A percentile compares a stretch with the other conserved stretches of the same genome.
These are phyloP conservation scores for Teratosphaeria epicoccoides DNA, from an alignment of 2,329 filamentous ascomycete species.

Conservation along the genomic window DNA sequence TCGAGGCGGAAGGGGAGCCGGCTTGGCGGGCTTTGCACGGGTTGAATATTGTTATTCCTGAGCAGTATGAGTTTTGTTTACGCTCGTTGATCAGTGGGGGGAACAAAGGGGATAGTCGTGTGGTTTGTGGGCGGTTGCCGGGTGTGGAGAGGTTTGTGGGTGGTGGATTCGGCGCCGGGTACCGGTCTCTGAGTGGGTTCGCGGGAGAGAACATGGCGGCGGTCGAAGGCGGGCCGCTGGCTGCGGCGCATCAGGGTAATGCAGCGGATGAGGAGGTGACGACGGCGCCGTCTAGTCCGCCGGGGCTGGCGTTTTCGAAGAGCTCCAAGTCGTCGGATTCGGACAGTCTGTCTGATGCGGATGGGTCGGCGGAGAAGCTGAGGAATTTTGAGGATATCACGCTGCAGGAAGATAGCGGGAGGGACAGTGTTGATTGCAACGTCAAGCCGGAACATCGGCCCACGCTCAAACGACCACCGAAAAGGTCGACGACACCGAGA, in stretches of 20 bases:
- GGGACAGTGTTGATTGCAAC: slow-evolving; percentile 36
- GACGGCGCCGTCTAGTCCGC: slow-evolving; percentile 9
- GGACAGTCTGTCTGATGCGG: slow-evolving; percentile 51
- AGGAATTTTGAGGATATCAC: slow-evolving; percentile 90
- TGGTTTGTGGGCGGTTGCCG: slow-evolving; percentile 10
- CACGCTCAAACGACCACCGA: slow-evolving; percentile 12
- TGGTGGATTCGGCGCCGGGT: slow-evolving; percentile 3
- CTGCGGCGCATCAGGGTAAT: not conserved
- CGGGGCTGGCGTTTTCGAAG: slow-evolving; percentile 36
- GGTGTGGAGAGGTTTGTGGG: slow-evolving; percentile 1
- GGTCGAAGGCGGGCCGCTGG: not conserved
- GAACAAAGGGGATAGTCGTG: slow-evolving; percentile 1
- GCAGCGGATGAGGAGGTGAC: slow-evolving; percentile 1
- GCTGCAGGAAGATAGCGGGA: slow-evolving; percentile 48
- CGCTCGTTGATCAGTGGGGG: slow-evolving; percentile 9
- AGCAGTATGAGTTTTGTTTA: slow-evolving; percentile 14
- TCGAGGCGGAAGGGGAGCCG: too few species aligned
- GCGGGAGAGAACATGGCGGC: slow-evolving; percentile 1
- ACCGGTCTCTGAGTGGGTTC: slow-evolving; percentile 4
- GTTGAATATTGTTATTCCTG: slow-evolving; percentile 2
- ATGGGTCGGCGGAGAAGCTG: slow-evolving; percentile 50
- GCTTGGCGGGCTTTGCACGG: too few species aligned
- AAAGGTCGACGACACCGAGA: slow-evolving; percentile 3
- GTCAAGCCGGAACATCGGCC: slow-evolving; percentile 23
- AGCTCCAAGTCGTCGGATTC: slow-evolving; percentile 71